Conservation (phyloP, 371 early-diverging fungal species). For the Parasitella parasitica region DNA sequence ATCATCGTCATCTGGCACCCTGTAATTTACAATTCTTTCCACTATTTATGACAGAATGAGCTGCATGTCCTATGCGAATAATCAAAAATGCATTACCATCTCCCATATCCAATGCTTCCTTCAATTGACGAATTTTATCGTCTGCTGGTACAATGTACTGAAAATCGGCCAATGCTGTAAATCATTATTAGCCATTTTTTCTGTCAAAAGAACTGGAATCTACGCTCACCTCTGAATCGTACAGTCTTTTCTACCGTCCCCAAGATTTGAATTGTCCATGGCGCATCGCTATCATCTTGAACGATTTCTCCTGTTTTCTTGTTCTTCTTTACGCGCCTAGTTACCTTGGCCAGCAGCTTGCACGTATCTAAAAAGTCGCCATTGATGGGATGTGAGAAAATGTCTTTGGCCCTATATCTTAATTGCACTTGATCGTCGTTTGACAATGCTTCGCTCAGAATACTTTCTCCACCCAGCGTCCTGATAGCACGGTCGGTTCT, state of each 20-base stretch:
- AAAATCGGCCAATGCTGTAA: conserved; percentile 60
- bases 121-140: conserved; percentile 40
- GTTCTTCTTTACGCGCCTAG: conserved; percentile 43
- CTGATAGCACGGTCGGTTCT: conserved; percentile 40
- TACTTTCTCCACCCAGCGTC: conserved; percentile 54
- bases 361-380: conserved; percentile 53
- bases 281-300: conserved; percentile 9
- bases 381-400: conserved; percentile 64
- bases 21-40: conserved; percentile 35
- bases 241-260: conserved; percentile 51
- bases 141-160: conserved; percentile 49
- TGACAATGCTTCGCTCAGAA: conserved; percentile 21
- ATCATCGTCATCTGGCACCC: conserved; percentile 26
- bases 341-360: conserved; percentile 61
- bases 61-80: no score
- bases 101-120: conserved; percentile 33
- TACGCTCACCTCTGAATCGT: conserved; percentile 49
- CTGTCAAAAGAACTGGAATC: neutral
- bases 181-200: neutral
- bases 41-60: conserved; percentile 13
- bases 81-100: conserved; percentile 32
- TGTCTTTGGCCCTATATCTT: conserved; percentile 52
- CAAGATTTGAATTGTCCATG: conserved; percentile 39
- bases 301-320: conserved; percentile 27
- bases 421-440: conserved; percentile 38